These are phyloP conservation scores for Entonaema liquescens DNA, from an alignment of 495 filamentous ascomycete species.

Conservation along the genomic window DNA sequence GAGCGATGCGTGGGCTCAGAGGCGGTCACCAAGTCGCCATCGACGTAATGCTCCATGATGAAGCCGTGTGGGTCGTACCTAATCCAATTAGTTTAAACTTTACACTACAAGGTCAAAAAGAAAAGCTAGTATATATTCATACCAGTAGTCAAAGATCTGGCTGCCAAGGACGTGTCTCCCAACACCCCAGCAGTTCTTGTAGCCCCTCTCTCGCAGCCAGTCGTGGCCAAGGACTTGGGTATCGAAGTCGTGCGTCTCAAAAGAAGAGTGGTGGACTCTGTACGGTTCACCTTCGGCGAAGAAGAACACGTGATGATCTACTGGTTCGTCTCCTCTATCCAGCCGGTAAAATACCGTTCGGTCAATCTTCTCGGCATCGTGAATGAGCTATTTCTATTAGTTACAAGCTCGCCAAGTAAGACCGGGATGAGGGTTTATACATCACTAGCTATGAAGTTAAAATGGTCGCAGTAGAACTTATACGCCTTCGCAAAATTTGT, in stretches of 20 bases:
- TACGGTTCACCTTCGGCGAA: conserved; percentile 62
- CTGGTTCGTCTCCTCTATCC: conserved; percentile 64
- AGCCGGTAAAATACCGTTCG: conserved; percentile 71
- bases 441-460: conserved; percentile 72
- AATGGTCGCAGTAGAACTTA: conserved; percentile 70
- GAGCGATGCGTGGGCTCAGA: conserved; percentile 60
- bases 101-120: not conserved
- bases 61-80: conserved; percentile 69
- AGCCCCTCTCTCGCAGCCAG: conserved; percentile 70
- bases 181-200: conserved; percentile 76
- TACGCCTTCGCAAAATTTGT: conserved; percentile 65
- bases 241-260: conserved; percentile 81
- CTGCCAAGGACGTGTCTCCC: conserved; percentile 73
- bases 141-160: conserved; percentile 78
- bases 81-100: not conserved
- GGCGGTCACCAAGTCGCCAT: conserved; percentile 73
- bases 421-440: conserved; percentile 39
- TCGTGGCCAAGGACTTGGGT: conserved; percentile 77
- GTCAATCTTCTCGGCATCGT: conserved; percentile 59
- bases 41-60: conserved; percentile 72
- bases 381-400: conserved; percentile 49
- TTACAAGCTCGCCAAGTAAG: not conserved
- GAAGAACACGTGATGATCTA: conserved; percentile 82
- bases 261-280: conserved; percentile 77
- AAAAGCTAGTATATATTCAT: conserved; percentile 15